These are phyloP conservation scores for Quercus alba DNA, from an alignment of 306 rosid species.

Conservation along the genomic window DNA sequence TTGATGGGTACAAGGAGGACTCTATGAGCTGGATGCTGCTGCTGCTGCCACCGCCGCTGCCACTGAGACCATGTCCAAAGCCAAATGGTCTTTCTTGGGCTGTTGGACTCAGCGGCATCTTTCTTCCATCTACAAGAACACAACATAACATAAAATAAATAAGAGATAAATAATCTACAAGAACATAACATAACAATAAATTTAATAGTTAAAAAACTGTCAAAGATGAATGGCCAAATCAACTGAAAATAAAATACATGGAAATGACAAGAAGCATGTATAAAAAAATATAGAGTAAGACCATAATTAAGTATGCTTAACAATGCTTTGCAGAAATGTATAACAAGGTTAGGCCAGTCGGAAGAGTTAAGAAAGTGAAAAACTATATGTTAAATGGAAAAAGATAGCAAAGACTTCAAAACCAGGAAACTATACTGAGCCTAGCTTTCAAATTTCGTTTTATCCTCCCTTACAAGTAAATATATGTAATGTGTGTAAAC, in stretches of 20 bases:
- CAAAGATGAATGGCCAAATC: too few species aligned
- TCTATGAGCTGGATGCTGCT: slow-evolving; percentile 66
- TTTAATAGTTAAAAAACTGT: not conserved
- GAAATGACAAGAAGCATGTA: not conserved
- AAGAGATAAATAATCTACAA: not conserved
- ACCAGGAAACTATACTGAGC: not conserved
- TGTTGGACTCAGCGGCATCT: slow-evolving; percentile 93
- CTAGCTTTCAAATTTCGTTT: not conserved
- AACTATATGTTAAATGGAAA: not conserved
- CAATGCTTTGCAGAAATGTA: not conserved
- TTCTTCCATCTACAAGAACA: slow-evolving; percentile 73
- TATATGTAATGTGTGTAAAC: not conserved
- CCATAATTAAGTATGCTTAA: not conserved
- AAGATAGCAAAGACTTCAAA: not conserved
- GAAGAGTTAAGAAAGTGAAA: not conserved
- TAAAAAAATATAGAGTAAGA: not conserved
- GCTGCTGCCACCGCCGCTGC: slow-evolving; percentile 28
- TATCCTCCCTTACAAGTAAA: not conserved
- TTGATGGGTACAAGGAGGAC: slow-evolving; percentile 61
- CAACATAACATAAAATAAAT: not conserved
- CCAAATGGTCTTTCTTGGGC: slow-evolving; percentile 58
- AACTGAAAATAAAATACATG: too few species aligned
- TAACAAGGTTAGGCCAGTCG: not conserved
- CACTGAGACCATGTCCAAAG: slow-evolving; percentile 39
- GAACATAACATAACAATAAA: not conserved